Evolutionary conservation across 73 alveolate genomes (phyloP).

Genomic region (Paramecium sexaurelia): DNA sequence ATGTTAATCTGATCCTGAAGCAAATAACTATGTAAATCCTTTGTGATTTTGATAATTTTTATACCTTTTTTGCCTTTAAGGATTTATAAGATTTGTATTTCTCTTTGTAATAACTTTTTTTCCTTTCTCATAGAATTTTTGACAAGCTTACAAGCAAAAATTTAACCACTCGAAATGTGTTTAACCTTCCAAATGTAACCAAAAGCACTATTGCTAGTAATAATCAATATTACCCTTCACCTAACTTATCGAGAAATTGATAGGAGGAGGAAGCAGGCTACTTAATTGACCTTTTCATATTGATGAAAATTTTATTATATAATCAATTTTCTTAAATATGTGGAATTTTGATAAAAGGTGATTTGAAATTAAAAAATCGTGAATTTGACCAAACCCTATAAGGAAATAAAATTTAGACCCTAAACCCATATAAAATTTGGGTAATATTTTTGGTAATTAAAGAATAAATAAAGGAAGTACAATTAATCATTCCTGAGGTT

Average conservation of each 20-base stretch:
- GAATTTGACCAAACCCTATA: background rate
- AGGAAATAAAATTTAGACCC: background rate
- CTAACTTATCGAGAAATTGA: slow-evolving; percentile 44
- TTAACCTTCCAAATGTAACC: slow-evolving; percentile 44
- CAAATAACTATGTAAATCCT: slow-evolving; percentile 38
- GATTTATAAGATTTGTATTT: background rate
- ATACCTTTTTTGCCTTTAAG: slow-evolving; percentile 43
- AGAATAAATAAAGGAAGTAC: background rate
- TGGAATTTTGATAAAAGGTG: background rate
- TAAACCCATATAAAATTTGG: slow-evolving; percentile 4
- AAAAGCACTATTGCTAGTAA: background rate
- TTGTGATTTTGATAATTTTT: background rate
- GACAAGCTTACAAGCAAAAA: slow-evolving; percentile 18
- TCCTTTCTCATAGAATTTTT: slow-evolving; percentile 51
- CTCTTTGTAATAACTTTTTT: background rate
- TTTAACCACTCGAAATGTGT: background rate
- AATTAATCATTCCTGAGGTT: slow-evolving; percentile 22
- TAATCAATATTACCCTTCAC: background rate
- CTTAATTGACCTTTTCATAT: slow-evolving; percentile 16
- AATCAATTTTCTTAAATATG: background rate
- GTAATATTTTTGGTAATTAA: background rate
- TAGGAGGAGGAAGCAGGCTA: slow-evolving; percentile 36
- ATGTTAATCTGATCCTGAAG: slow-evolving; percentile 79
- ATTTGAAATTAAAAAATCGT: background rate
- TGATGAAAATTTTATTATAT: background rate